Evolutionary conservation across 495 filamentous ascomycete genomes (phyloP), one percentile per base, ranked within the genome.

Genomic region (Saxophila tyrrhenica): DNA sequence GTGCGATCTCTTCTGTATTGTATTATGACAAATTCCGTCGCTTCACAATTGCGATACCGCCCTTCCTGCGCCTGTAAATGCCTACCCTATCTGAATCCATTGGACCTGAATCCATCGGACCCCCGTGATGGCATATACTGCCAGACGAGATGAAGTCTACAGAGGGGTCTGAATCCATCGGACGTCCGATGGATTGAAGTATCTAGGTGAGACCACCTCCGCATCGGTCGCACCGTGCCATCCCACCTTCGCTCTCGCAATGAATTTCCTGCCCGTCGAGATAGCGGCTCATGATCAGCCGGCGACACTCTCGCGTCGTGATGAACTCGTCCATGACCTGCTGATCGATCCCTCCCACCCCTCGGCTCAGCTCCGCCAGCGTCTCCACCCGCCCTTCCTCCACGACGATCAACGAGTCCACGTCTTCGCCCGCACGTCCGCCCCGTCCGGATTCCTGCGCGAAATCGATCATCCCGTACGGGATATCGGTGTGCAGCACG

Each of bases 241-340:
- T 44, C 8, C 41, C 17, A n/a, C 16, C 41, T n/a, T 44, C n/a
- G n/a, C 20, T 22, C 41, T 22, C n/a, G 17, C 25, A 51, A 20
- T 51, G 10, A n/a, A 32, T 39, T 9, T 38, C 25, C 29, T 51
- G 13, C 25, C 29, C 25, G 19, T 51, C 49, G 3, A 51, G 29
- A 39, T 51, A 51, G 15, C 13, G 11, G 29, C 49, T 51, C 25
- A 51, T 51, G 10, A 51, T 25, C 20, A 20, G 21, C 21, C 25
- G 13, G 19, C 25, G 13, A 39, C 25, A 51, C 19, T 25, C 49
- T 15, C 29, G 16, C 49, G 49, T 32, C 29, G 22, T 25, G 25
- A 51, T 51, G 19, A 51, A 51, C 24, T 24, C 25, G 7, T n/a
- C 25, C 11, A 51, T 51, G 10, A 32, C 49, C 25, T n/a, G 3